Evolutionary conservation across 2,329 filamentous ascomycete genomes (phyloP).

Genomic region (Trichoderma sp.): DNA sequence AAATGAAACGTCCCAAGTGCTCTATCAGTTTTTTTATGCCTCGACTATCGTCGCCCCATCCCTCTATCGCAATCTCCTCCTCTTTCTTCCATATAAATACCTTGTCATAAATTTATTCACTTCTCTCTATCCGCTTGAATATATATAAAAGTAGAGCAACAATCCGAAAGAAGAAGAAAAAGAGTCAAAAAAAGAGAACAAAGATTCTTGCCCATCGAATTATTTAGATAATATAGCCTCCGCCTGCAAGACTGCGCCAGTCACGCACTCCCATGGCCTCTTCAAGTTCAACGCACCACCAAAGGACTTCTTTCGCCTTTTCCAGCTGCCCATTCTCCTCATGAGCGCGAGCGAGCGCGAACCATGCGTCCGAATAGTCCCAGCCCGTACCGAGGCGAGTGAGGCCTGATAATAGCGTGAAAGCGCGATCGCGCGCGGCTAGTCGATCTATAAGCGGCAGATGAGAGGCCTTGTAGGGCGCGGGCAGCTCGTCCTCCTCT

Average conservation of each 20-base stretch:
- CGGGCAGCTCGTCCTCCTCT: constrained; percentile 50
- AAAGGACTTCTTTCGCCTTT: constrained; percentile 88
- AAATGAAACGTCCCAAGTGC: not conserved
- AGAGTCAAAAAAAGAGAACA: no score
- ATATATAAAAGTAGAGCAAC: not conserved
- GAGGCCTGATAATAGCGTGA: constrained; percentile 76
- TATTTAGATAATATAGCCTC: constrained; percentile 61
- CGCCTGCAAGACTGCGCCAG: constrained; percentile 72
- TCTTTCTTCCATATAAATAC: constrained; percentile 2
- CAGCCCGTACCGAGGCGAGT: constrained; percentile 86
- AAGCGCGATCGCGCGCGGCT: constrained; percentile 88
- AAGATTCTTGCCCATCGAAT: not conserved
- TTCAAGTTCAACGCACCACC: constrained; percentile 97
- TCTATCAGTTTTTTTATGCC: constrained; percentile 11
- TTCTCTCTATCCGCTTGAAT: not conserved
- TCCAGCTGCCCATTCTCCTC: constrained; percentile 84
- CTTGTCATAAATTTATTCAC: not conserved
- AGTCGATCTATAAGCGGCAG: constrained; percentile 78
- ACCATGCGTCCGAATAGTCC: constrained; percentile 95
- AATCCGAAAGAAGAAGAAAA: not conserved
- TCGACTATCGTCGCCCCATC: not conserved
- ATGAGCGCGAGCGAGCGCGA: constrained; percentile 80
- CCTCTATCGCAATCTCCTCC: constrained; percentile 1
- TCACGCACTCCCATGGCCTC: constrained; percentile 78
- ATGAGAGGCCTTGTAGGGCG: constrained; percentile 60